These are phyloP conservation scores for Gleditsia sinensis DNA, from an alignment of 306 rosid species.

Conservation along the genomic window DNA sequence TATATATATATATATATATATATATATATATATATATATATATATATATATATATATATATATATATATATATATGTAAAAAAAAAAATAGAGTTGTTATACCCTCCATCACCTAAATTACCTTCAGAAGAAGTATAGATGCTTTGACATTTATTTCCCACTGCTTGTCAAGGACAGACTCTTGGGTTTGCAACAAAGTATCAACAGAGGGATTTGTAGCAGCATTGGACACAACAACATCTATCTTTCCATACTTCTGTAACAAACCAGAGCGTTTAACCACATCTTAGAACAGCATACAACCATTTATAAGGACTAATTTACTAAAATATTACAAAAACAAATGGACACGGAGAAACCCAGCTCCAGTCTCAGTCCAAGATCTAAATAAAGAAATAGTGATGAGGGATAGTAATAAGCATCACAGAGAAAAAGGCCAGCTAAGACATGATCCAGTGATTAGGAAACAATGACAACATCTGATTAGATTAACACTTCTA, in stretches of 20 bases:
- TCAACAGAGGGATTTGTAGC: constrained; percentile 89
- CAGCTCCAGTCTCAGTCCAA: constrained; percentile 17
- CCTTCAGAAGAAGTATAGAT: constrained; percentile 84
- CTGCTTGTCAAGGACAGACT: constrained; percentile 81
- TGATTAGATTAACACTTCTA: neutral
- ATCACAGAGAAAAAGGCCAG: neutral
- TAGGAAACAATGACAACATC: neutral
- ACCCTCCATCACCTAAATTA: constrained; percentile 32
- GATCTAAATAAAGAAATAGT: neutral
- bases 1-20: too few relatives aligned
- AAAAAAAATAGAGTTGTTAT: too few relatives aligned
- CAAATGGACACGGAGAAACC: neutral
- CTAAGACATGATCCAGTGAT: neutral
- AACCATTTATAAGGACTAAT: neutral
- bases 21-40: too few relatives aligned
- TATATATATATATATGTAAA: too few relatives aligned
- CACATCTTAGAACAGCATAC: constrained; percentile 21
- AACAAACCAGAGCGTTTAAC: constrained; percentile 37
- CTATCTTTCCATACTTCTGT: constrained; percentile 90
- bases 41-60: too few relatives aligned
- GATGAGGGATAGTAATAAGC: neutral
- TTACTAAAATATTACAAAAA: constrained; percentile 8
- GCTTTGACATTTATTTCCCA: constrained; percentile 99
- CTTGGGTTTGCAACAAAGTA: constrained; percentile 62
- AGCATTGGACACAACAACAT: constrained; percentile 91